Evolutionary conservation across 257 asterid species (phyloP), one percentile per base, ranked within the genome.

Genomic region (Solanum habrochaites): DNA sequence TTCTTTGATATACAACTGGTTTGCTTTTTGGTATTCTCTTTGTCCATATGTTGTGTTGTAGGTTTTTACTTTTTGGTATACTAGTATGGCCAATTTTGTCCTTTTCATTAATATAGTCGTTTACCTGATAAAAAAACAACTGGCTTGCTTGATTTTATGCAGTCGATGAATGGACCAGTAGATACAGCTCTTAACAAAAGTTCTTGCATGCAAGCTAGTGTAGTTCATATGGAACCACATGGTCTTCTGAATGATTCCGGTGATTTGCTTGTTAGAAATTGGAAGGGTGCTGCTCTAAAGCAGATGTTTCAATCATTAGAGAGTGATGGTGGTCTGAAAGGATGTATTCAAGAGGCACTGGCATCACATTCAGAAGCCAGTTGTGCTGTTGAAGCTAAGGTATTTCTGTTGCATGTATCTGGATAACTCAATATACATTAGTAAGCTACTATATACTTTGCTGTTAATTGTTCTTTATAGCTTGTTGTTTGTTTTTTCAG

Each of bases 211-310:
- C 87, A 85, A 86, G 88, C 87, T 87, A 78, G 84, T 82, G 86
- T 86, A 70, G 88, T 87, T 69, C 91, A 86, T 89, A 90, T 66
- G 74, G 88, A 72, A 37, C 83, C 90, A 58, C 86, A 71, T 85
- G 87, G 40, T 86, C 85, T 64, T 43, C 39, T 70, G 66, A 72
- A 71, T 60, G 89, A 86, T 88, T 83, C 92, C 77, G 37, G 42
- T 87, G 89, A 82, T 64, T 89, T 86, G 89, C 88, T 90, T 43
- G 89, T 87, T 71, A 91, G 90, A 78, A 90, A 90, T 73, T 89
- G 90, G 80, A 93, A 96, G 90, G 89, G 88, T 89, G 67, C 90
- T 92, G 89, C 93, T 86, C 92, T 96, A 88, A 93, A 92, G 88
- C 94, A 95, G 87, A 89, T 95, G 78, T 87, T 85, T 85, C 93